Conservation (phyloP, 371 early-diverging fungal genomes). For the Apophysomyces elegans region DNA sequence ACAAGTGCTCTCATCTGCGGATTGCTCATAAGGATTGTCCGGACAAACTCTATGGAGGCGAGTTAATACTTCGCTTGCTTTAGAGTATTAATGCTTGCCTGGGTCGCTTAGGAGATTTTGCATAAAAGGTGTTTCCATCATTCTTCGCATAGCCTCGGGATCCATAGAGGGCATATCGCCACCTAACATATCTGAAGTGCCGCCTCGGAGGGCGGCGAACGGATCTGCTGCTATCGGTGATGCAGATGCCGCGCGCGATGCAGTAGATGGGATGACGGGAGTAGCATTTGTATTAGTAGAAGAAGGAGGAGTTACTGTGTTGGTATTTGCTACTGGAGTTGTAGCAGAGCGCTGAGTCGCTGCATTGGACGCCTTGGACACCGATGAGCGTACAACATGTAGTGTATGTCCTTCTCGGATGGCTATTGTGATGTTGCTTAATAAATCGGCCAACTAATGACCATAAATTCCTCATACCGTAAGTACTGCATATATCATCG, state of each 20-base stretch:
- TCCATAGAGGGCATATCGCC: constrained; percentile 33
- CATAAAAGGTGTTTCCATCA: constrained; percentile 61
- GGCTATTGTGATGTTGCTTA: constrained; percentile 32
- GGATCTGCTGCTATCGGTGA: constrained; percentile 13
- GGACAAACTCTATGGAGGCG: constrained; percentile 60
- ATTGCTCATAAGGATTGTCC: constrained; percentile 74
- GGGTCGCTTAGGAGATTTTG: constrained; percentile 49
- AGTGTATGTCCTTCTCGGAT: constrained; percentile 64
- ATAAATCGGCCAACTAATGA: constrained; percentile 5
- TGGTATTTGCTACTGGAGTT: constrained; percentile 15
- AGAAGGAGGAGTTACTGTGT: constrained; percentile 8
- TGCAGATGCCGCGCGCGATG: constrained; percentile 14
- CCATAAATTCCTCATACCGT: constrained; percentile 48
- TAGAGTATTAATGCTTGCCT: constrained; percentile 26
- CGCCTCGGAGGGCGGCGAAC: constrained; percentile 17
- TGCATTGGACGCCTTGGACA: constrained; percentile 39
- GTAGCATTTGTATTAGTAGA: constrained; percentile 20
- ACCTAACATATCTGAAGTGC: constrained; percentile 20
- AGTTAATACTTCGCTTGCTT: neutral
- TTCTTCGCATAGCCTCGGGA: constrained; percentile 51
- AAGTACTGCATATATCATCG: constrained; percentile 60
- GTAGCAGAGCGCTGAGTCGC: constrained; percentile 26
- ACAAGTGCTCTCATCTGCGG: constrained; percentile 69
- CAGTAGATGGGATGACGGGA: constrained; percentile 7
- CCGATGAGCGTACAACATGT: constrained; percentile 60